Percentiles rank a stretch among this genome's conserved stretches.
phyloP scores from a whole-genome alignment of 2,329 filamentous ascomycete species.

The Alternaria consortialis region DNA sequence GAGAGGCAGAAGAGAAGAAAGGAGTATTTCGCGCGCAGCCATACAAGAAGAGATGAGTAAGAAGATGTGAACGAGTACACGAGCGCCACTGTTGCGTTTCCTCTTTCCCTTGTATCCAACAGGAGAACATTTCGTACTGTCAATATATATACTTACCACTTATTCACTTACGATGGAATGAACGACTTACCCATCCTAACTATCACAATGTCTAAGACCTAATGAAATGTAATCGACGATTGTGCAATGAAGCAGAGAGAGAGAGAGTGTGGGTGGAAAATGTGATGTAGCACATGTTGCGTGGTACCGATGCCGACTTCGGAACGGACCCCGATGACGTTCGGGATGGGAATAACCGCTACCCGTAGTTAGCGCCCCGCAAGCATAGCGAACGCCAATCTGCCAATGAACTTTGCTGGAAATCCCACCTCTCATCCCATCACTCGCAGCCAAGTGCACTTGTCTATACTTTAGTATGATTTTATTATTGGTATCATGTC shows the following conservation, averaged over 20 bases:
- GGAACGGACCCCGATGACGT: neutral
- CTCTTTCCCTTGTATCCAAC: neutral
- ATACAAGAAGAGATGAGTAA: neutral
- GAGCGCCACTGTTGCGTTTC: neutral
- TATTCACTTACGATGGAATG: neutral
- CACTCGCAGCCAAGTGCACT: neutral
- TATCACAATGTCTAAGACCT: neutral
- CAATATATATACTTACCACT: neutral
- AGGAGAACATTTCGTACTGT: neutral
- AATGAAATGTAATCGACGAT: neutral
- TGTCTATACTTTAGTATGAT: neutral
- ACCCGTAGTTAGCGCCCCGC: neutral
- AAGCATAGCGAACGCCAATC: neutral
- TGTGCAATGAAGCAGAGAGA: neutral
- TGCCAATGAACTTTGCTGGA: neutral
- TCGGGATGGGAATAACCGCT: neutral
- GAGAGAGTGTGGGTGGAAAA: neutral
- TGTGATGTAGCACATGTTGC: neutral
- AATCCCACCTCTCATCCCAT: neutral
- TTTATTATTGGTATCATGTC: constrained; percentile 4
- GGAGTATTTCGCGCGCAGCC: neutral
- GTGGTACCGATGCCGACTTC: neutral
- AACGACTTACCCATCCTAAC: neutral
- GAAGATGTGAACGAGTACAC: neutral
- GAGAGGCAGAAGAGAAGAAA: neutral